A percentile compares a stretch with the other conserved stretches of the same genome.
phyloP scores from a whole-genome alignment of 1,284 basidiomycete genomes.

The Rhizoctonia solani region DNA sequence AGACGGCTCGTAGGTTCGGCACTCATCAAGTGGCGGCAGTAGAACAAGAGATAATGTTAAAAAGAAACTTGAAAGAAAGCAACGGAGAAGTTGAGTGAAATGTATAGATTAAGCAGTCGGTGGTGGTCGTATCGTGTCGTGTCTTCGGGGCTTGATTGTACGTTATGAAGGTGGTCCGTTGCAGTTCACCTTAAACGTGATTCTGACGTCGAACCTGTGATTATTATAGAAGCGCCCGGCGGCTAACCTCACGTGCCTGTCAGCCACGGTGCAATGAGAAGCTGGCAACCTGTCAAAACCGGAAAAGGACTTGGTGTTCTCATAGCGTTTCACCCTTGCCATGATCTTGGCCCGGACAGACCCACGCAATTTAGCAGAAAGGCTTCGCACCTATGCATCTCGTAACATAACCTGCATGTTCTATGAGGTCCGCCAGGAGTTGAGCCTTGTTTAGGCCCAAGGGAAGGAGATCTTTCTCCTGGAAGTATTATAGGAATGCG shows the following conservation, averaged over 20 bases:
- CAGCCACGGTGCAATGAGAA: background rate
- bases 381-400: no score
- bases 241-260: slow-evolving; percentile 13
- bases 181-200: slow-evolving; percentile 21
- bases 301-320: no score
- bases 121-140: slow-evolving; percentile 4
- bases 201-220: slow-evolving; percentile 32
- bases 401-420: no score
- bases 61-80: background rate
- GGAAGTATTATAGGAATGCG: no score
- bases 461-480: no score
- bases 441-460: no score
- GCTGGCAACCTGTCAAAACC: no score
- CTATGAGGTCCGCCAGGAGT: no score
- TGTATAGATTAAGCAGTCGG: background rate
- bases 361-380: no score
- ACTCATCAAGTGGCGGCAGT: slow-evolving; percentile 14
- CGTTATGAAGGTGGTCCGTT: slow-evolving; percentile 4
- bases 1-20: slow-evolving; percentile 9
- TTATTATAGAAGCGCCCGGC: slow-evolving; percentile 20
- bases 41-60: background rate
- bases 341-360: no score
- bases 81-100: slow-evolving; percentile 9
- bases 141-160: background rate
- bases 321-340: no score